These are phyloP conservation scores for Lycium barbarum DNA, from an alignment of 257 asterid genomes.

Conservation along the genomic window DNA sequence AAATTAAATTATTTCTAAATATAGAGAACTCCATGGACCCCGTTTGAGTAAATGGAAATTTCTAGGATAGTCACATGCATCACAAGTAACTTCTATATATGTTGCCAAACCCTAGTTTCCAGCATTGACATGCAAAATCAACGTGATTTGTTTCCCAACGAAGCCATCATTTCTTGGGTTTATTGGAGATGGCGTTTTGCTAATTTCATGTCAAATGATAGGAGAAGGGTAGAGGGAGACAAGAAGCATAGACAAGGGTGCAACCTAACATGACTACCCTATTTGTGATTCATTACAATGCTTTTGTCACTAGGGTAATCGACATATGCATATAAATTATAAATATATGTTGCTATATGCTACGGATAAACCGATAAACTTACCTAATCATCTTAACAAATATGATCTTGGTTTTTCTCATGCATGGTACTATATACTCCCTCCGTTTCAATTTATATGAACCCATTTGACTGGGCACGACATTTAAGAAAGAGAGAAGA, in stretches of 20 bases:
- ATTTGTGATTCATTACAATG: conserved; percentile 39
- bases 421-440: neutral
- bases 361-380: neutral
- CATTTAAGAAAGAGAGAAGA: too few relatives aligned
- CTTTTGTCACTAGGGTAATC: conserved; percentile 46
- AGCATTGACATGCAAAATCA: neutral
- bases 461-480: too few relatives aligned
- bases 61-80: conserved; percentile 44
- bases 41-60: neutral
- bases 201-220: conserved; percentile 10
- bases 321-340: conserved; percentile 33
- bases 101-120: conserved; percentile 11
- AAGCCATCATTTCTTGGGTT: conserved; percentile 45
- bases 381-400: too few relatives aligned
- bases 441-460: too few relatives aligned
- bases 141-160: conserved; percentile 44
- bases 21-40: neutral
- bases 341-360: neutral
- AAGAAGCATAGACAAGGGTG: conserved; percentile 29
- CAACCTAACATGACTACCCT: conserved; percentile 35
- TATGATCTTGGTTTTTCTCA: neutral
- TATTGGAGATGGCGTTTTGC: conserved; percentile 56
- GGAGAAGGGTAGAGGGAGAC: conserved; percentile 37
- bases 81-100: neutral
- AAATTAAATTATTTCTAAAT: too few relatives aligned